Evolutionary conservation across 768 basidiomycete species (phyloP), one percentile per base, ranked within the genome.

Genomic region (Stropharia rugosoannulata): DNA sequence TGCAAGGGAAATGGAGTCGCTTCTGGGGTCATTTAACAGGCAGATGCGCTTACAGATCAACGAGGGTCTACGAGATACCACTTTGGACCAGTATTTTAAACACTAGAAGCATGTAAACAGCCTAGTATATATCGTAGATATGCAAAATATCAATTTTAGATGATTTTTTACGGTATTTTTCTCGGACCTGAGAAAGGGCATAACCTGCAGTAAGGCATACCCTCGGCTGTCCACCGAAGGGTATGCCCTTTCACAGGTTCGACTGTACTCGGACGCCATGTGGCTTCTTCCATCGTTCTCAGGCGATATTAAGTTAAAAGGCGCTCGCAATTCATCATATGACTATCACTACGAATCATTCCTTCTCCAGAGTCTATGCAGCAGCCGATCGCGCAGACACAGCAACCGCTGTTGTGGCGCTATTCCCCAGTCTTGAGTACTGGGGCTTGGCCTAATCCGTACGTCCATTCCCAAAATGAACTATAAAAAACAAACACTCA

Each of bases 1-100:
- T 58, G 62, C 61, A 3, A 47, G 58, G 32, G 63, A 22, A 57
- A 47, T 67, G n/a, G 63, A 65, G 45, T 51, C 54, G 35, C 40
- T 63, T 40, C 57, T 67, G 53, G 60, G 41, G 40, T 56, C 62
- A 13, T 63, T 66, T 52, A 64, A 48, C 32, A 56, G 10, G 35
- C 42, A 64, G 47, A 38, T 63, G 22, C 49, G 55, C 45, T 55
- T 63, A 19, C 52, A 64, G 7, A 52, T 58, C 52, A 59, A 16
- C 16, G 59, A 46, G 16, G 43, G 27, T 16, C 55, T 64, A 59
- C 61, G 59, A 59, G 18, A 48, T 22, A 61, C 57, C 46, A 42
- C 57, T 55, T 46, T 64, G 37, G 63, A 59, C 42, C 55, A 62
- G 41, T 64, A 48, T 58, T 61, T 59, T 36, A 32, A 32, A 32